Base-by-base conservation (phyloP, 2,329 filamentous ascomycete species). In the Byssoonygena ceratinophila region DNA sequence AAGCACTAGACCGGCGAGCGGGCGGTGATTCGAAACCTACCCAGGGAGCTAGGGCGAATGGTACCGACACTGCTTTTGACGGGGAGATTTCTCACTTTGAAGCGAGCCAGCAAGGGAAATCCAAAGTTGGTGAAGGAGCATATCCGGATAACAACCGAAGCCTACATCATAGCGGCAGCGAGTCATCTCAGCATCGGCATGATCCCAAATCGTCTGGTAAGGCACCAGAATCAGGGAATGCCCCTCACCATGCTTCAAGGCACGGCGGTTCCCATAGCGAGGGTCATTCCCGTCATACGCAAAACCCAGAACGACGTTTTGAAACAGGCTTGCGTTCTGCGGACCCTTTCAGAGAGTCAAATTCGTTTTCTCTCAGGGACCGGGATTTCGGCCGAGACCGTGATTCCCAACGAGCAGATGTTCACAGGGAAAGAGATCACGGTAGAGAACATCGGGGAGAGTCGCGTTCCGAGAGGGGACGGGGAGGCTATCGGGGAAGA, bases 401-500 rank as follows among this genome's bases (percentile, higher is more conserved):
- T 46, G 49, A 51, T 18, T 47, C 47, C 25, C 43, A 46, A 27
- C 60, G 60, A 23, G 54, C 57, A 14, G 63, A 66, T 6, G 63
- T 61, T 34, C 62, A 50, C 40, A 55, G 50, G 32, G 53, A 55
- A 16, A 47, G 46, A 34, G 36, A 39, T 7, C 52, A 49, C 39
- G 11, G 18, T 16, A 51, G 67, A 27, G 69, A 69, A 43, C 12
- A 45, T 43, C 63, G 65, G 29, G 59, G 59, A 27, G 63, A 71
- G 37, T 59, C 62, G 32, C 68, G 70, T 47, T 57, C 64, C 22
- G 70, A 72, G 29, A 61, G 68, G 52, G 66, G 69, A 51, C 55
- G 69, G 47, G 66, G 69, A 39, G 63, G 66, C 46, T 67, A 70
- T 58, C 68, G 71, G 44, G 70, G 70, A 52, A 63, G 71, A 51